Conservation (phyloP, 2,329 filamentous ascomycete species). For the Coniochaeta hoffmannii region DNA sequence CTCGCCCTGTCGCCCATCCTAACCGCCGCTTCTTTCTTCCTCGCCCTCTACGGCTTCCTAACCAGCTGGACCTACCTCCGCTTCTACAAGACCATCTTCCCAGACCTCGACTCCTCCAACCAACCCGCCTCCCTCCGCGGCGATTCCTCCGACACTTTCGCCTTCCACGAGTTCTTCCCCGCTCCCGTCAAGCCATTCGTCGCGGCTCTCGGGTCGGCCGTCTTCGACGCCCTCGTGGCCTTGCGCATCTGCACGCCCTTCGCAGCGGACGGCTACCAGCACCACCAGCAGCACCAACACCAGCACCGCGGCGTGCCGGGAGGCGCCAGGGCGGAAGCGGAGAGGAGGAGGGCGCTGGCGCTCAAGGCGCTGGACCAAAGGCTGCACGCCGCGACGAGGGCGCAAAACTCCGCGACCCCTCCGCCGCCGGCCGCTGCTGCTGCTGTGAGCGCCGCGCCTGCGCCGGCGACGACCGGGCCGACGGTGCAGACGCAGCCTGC, state of each 20-base stretch:
- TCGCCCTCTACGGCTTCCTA: slow-evolving; percentile 75
- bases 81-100: slow-evolving; percentile 78
- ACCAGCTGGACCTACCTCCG: slow-evolving; percentile 92
- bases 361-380: slow-evolving; percentile 89
- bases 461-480: slow-evolving; percentile 39
- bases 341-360: slow-evolving; percentile 79
- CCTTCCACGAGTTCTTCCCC: slow-evolving; percentile 93
- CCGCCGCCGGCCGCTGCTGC: slow-evolving; percentile 33
- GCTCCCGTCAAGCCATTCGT: slow-evolving; percentile 73
- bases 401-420: slow-evolving; percentile 31
- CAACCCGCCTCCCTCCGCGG: slow-evolving; percentile 63
- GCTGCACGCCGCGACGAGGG: slow-evolving; percentile 68
- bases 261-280: slow-evolving; percentile 69
- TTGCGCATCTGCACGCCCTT: slow-evolving; percentile 80
- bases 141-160: slow-evolving; percentile 93
- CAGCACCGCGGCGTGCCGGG: slow-evolving; percentile 51
- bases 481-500: slow-evolving; percentile 51
- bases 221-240: slow-evolving; percentile 70
- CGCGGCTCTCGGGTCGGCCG: slow-evolving; percentile 60
- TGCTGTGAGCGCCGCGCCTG: slow-evolving; percentile 9
- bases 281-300: slow-evolving; percentile 60
- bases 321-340: slow-evolving; percentile 81
- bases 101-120: slow-evolving; percentile 53
- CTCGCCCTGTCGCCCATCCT: slow-evolving; percentile 50
- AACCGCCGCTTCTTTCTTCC: slow-evolving; percentile 67